Percentiles rank a stretch among this genome's conserved stretches.
phyloP scores from a whole-genome alignment of 1,139 yeast species.

The Arxiozyma slooffiae region DNA sequence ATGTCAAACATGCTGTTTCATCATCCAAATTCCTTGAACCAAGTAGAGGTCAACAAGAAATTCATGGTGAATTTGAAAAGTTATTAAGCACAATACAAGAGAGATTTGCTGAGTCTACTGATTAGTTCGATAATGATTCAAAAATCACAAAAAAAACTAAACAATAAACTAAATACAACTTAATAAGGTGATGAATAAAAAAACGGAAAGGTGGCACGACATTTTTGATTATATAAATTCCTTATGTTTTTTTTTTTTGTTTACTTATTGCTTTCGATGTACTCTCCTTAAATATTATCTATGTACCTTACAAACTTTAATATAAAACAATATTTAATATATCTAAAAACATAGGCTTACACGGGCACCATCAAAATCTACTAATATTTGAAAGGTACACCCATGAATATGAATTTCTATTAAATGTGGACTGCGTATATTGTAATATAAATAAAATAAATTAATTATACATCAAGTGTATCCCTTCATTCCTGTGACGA shows the following conservation, averaged over 20 bases:
- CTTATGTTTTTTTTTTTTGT: no score
- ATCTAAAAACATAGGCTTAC: not conserved
- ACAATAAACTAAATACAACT: no score
- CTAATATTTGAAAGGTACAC: not conserved
- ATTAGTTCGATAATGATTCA: slow-evolving; percentile 37
- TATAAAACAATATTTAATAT: not conserved
- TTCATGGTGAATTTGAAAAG: slow-evolving; percentile 64
- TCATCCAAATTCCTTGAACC: slow-evolving; percentile 96
- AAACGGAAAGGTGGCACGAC: not conserved
- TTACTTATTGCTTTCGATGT: no score
- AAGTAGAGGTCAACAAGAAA: slow-evolving; percentile 75
- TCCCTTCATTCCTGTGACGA: not conserved
- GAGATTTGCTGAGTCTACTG: slow-evolving; percentile 91
- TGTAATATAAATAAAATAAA: not conserved
- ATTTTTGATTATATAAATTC: not conserved
- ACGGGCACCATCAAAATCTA: no score
- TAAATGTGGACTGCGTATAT: not conserved
- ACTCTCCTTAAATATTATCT: not conserved
- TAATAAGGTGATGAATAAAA: not conserved
- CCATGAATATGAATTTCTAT: not conserved
- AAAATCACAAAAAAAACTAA: no score
- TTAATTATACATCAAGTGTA: no score
- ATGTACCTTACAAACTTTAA: not conserved
- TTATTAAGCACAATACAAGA: slow-evolving; percentile 70
- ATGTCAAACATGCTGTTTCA: slow-evolving; percentile 86